Evolutionary conservation across 345 rosid species (phyloP).

Genomic region (Arabidopsis suecica): DNA sequence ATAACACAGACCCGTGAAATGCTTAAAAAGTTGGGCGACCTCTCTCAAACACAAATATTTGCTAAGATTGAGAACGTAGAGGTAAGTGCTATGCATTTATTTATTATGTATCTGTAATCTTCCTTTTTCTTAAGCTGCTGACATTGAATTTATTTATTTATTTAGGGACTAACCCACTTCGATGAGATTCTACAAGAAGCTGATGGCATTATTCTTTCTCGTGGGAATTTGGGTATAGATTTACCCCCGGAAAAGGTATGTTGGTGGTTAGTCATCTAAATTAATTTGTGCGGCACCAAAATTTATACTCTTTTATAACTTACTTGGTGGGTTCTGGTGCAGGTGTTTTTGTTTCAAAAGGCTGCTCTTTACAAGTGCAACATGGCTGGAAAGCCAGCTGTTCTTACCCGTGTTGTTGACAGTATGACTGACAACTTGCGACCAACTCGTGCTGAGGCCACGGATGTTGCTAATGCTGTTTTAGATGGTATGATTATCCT

Average conservation of each 20-base stretch:
- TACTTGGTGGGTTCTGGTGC: constrained; percentile 24
- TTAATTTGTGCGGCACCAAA: background rate
- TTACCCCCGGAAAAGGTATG: constrained; percentile 96
- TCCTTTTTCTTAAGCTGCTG: background rate
- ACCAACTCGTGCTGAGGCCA: constrained; percentile 99
- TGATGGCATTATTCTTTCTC: constrained; percentile 97
- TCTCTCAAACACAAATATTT: constrained; percentile 87
- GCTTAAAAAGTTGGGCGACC: constrained; percentile 84
- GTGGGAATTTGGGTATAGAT: constrained; percentile 98
- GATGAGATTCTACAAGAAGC: constrained; percentile 99
- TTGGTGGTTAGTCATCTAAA: constrained; percentile 33
- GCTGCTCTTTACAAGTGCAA: constrained; percentile 90
- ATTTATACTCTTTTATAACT: background rate
- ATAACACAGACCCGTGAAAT: constrained; percentile 75
- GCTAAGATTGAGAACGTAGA: constrained; percentile 96
- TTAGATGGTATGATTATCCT: constrained; percentile 70
- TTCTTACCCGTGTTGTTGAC: constrained; percentile 91
- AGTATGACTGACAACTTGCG: constrained; percentile 97
- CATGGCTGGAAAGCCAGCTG: constrained; percentile 97
- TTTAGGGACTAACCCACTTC: constrained; percentile 89
- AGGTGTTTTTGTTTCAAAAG: constrained; percentile 97
- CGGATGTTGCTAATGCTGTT: constrained; percentile 98
- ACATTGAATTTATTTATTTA: background rate
- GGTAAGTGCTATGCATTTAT: constrained; percentile 48
- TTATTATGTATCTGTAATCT: background rate